Base-by-base conservation (phyloP, 1,284 basidiomycete genomes). In the Spongispora temasekensis region DNA sequence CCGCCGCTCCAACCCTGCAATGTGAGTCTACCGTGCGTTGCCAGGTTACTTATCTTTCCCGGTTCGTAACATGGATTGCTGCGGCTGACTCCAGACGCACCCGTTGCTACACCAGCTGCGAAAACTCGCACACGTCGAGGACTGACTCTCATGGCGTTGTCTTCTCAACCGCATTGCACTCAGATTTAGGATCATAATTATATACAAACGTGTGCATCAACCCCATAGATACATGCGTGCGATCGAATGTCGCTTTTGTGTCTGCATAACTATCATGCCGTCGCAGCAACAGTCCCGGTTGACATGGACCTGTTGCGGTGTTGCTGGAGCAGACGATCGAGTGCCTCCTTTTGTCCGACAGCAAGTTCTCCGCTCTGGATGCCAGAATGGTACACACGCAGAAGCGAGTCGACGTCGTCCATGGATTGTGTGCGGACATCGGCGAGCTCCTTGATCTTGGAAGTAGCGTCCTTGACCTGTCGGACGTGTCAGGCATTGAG, bases 371-470 rank as follows among this genome's bases (percentile, higher is more conserved):
- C 94, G 52, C 88, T 89, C 74, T 91, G 86, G 72, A 95, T 94
- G 40, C 90, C 94, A 52, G 91, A 90, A 82, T 96, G 94, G 78
- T 97, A 98, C 50, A 98, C 86, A 75, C 97, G 93, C 48, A 99
- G 84, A 53, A 99, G 90, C 42, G 93, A 93, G 78, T 99, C 97
- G 64, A 99, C 97, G 75, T 99, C 97, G 75, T 99, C 97, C 92
- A 99, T 98, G 25, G 93, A 94, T 78, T 99, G 97, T 31, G 96
- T 98, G 67, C 94, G 90, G 58, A 99, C 94, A 73, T 99, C 97
- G 23, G 97, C 97, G 61, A 99, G 89, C 79, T 98, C 94, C 89
- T 99, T 99, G 85, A 99, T 98, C 87, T 98, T 98, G 78, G 91
- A 89, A 2, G 97, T 99, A 42, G 95, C 96, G 71, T 98, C 96